These are phyloP conservation scores for Diddensiella transvaalensis DNA, from an alignment of 805 yeast genomes.

Conservation along the genomic window DNA sequence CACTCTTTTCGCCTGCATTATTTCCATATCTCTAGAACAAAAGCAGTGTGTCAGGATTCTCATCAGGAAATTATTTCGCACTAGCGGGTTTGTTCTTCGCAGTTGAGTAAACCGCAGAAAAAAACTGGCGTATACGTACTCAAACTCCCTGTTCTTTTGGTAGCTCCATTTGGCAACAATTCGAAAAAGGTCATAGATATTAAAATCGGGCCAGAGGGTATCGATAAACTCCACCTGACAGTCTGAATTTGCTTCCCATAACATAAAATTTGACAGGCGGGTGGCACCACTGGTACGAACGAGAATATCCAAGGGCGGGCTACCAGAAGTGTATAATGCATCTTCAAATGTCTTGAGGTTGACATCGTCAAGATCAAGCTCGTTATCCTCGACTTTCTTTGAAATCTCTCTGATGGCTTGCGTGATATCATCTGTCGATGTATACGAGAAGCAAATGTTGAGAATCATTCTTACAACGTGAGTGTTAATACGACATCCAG, in stretches of 20 bases:
- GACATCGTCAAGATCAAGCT: conserved; percentile 34
- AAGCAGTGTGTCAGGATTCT: background rate
- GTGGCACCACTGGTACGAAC: conserved; percentile 88
- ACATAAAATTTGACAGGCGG: conserved; percentile 81
- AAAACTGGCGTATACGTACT: conserved; percentile 1
- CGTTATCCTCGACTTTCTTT: conserved; percentile 27
- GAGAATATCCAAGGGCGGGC: conserved; percentile 77
- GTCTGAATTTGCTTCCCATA: conserved; percentile 69
- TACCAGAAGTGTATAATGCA: conserved; percentile 61
- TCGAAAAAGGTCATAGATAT: conserved; percentile 66
- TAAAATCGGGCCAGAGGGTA: conserved; percentile 87
- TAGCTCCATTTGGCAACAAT: conserved; percentile 69
- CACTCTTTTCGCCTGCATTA: conserved; percentile 6
- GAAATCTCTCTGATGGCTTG: conserved; percentile 55
- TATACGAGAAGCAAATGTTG: conserved; percentile 80
- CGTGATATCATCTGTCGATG: conserved; percentile 84
- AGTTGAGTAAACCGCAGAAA: background rate
- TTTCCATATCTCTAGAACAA: conserved; percentile 5
- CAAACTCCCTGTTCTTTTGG: conserved; percentile 14
- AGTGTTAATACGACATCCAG: too few relatives aligned
- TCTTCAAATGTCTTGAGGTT: conserved; percentile 48
- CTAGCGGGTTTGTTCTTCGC: too few relatives aligned
- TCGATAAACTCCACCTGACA: conserved; percentile 73
- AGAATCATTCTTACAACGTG: conserved; percentile 22
- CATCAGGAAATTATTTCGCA: background rate